A percentile compares a stretch with the other conserved stretches of the same genome.
Evolutionary conservation across 2,329 filamentous ascomycete species (phyloP).

Genomic region (Fusarium coffeatum): DNA sequence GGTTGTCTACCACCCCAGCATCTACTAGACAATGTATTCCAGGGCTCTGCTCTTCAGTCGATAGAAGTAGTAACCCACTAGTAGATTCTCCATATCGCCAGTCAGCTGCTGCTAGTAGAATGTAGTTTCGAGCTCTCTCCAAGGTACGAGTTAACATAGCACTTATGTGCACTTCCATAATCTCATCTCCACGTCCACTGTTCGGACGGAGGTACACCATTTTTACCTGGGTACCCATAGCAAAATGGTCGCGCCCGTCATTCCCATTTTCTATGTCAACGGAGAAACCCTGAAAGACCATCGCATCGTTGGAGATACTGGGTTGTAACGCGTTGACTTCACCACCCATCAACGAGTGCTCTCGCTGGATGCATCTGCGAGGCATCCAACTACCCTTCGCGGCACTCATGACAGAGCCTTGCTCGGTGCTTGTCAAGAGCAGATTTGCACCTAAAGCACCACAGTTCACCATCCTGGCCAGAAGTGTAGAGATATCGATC

Average conservation of each 20-base stretch:
- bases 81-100: neutral
- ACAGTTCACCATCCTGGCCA: neutral
- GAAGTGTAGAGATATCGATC: neutral
- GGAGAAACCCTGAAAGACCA: neutral
- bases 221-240: neutral
- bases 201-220: neutral
- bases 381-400: neutral
- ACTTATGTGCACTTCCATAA: neutral
- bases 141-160: neutral
- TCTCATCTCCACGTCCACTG: too few species aligned
- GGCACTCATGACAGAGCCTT: accelerated
- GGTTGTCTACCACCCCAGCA: neutral
- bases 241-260: neutral
- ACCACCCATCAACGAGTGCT: neutral
- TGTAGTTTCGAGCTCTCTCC: neutral
- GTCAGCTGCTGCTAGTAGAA: neutral
- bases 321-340: neutral
- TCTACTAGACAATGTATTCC: neutral
- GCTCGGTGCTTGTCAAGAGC: neutral
- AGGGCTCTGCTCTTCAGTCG: neutral
- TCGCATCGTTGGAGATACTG: neutral
- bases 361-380: neutral
- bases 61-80: neutral
- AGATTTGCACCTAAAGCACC: neutral
- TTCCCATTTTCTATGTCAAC: accelerated